These are phyloP conservation scores for Suillus occidentalis DNA, from an alignment of 768 basidiomycete genomes.

Conservation along the genomic window DNA sequence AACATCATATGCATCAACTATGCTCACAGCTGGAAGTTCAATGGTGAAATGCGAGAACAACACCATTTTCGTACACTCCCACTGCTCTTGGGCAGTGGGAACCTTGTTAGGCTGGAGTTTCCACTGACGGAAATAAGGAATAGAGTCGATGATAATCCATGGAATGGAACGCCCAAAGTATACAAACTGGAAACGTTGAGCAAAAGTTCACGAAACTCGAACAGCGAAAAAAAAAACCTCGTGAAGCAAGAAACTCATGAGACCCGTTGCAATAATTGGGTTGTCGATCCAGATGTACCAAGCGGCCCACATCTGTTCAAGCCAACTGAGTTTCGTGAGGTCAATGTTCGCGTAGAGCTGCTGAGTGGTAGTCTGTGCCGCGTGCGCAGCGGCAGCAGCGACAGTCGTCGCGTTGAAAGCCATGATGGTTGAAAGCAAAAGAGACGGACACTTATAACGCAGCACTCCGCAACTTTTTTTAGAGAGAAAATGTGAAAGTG, in stretches of 20 bases:
- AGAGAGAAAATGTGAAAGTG: not conserved
- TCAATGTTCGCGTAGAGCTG: conserved; percentile 59
- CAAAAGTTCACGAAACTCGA: not conserved
- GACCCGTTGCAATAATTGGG: conserved; percentile 88
- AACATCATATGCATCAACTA: not conserved
- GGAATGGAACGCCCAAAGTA: conserved; percentile 96
- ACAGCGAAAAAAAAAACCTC: conserved; percentile 59
- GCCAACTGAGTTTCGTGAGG: conserved; percentile 59
- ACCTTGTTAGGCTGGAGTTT: conserved; percentile 89
- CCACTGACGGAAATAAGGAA: conserved; percentile 92
- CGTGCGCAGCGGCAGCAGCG: conserved; percentile 9
- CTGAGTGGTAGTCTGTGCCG: conserved; percentile 32
- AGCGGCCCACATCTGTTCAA: conserved; percentile 78
- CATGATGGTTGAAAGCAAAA: conserved; percentile 32
- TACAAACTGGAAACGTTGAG: conserved; percentile 57
- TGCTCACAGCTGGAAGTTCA: conserved; percentile 81
- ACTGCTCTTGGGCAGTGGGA: conserved; percentile 80
- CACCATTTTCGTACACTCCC: conserved; percentile 94
- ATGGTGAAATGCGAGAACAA: conserved; percentile 94
- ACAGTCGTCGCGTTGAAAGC: conserved; percentile 38
- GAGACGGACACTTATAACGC: not conserved
- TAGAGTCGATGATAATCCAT: conserved; percentile 93
- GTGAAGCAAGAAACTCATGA: conserved; percentile 91
- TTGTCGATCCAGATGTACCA: conserved; percentile 90
- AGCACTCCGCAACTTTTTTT: conserved; percentile 7